Percentiles rank a stretch among this genome's conserved stretches.
These are phyloP conservation scores for Aspergillus panamensis DNA, from an alignment of 495 filamentous ascomycete genomes.

Conservation along the genomic window DNA sequence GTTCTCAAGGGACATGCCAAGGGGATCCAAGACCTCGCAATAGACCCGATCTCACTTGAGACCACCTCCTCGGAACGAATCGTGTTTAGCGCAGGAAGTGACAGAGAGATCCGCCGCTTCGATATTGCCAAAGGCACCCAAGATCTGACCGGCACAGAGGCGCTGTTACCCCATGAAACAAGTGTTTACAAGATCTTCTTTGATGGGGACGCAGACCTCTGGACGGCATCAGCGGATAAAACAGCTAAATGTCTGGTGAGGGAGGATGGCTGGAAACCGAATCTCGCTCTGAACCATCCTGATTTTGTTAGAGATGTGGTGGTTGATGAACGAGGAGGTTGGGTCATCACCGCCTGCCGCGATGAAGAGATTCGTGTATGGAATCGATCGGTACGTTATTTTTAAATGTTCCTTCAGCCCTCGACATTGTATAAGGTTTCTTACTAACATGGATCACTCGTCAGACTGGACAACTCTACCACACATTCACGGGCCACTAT, in stretches of 20 bases:
- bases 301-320: slow-evolving; percentile 86
- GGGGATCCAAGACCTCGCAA: slow-evolving; percentile 67
- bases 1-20: slow-evolving; percentile 75
- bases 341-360: slow-evolving; percentile 84
- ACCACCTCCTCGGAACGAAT: slow-evolving; percentile 40
- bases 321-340: slow-evolving; percentile 64
- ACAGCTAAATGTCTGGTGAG: slow-evolving; percentile 71
- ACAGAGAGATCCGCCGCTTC: slow-evolving; percentile 74
- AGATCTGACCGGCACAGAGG: slow-evolving; percentile 44
- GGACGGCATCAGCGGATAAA: slow-evolving; percentile 87
- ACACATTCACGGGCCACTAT: slow-evolving; percentile 79
- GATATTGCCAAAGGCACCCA: slow-evolving; percentile 42
- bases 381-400: slow-evolving; percentile 57
- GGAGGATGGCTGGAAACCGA: slow-evolving; percentile 60
- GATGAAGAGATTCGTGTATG: slow-evolving; percentile 92
- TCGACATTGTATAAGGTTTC: background rate
- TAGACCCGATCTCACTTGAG: slow-evolving; percentile 58
- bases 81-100: slow-evolving; percentile 76
- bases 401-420: background rate
- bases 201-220: slow-evolving; percentile 70
- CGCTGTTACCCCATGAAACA: slow-evolving; percentile 81
- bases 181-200: slow-evolving; percentile 81
- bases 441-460: background rate
- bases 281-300: slow-evolving; percentile 71
- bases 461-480: slow-evolving; percentile 67